Percentiles rank a stretch among this genome's conserved stretches.
Evolutionary conservation across 2,329 filamentous ascomycete genomes (phyloP).

Genomic region (Talaromyces sp.): DNA sequence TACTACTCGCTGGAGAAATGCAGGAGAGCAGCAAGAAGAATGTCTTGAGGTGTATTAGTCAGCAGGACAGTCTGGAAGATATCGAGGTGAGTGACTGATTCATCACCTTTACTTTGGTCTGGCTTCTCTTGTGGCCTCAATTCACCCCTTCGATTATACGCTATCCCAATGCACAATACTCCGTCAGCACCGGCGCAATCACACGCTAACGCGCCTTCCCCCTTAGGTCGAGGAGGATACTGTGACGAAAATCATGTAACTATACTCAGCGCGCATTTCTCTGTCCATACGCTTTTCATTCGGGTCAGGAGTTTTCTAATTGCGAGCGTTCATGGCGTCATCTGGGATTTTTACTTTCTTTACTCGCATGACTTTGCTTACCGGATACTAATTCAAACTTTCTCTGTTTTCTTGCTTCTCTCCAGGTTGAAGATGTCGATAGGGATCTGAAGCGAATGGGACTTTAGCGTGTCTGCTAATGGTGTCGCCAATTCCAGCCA

Average conservation of each 20-base stretch:
- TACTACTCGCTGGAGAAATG: conserved; percentile 90
- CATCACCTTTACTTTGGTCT: neutral
- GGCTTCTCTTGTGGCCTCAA: neutral
- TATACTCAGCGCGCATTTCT: neutral
- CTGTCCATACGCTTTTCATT: conserved; percentile 4
- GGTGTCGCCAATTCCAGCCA: neutral
- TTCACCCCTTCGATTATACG: neutral
- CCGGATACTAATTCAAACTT: conserved; percentile 11
- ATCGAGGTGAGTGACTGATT: conserved; percentile 77
- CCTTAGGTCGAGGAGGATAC: conserved; percentile 80
- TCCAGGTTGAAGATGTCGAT: conserved; percentile 9
- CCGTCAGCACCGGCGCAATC: neutral
- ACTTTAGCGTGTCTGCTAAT: conserved; percentile 18
- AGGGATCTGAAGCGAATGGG: conserved; percentile 25
- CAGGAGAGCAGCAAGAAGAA: conserved; percentile 99
- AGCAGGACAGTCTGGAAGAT: conserved; percentile 95
- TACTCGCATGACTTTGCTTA: conserved; percentile 6
- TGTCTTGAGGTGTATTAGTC: conserved; percentile 87
- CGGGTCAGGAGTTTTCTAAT: conserved; percentile 1
- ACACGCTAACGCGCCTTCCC: conserved; percentile 37
- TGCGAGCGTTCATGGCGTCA: neutral
- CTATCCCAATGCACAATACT: neutral
- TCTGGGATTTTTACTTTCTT: neutral
- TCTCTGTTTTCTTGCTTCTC: neutral
- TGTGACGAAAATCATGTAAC: conserved; percentile 82